Evolutionary conservation across 208 protist genomes (phyloP), one percentile per base, ranked within the genome.

Genomic region (Polymyxa betae): DNA sequence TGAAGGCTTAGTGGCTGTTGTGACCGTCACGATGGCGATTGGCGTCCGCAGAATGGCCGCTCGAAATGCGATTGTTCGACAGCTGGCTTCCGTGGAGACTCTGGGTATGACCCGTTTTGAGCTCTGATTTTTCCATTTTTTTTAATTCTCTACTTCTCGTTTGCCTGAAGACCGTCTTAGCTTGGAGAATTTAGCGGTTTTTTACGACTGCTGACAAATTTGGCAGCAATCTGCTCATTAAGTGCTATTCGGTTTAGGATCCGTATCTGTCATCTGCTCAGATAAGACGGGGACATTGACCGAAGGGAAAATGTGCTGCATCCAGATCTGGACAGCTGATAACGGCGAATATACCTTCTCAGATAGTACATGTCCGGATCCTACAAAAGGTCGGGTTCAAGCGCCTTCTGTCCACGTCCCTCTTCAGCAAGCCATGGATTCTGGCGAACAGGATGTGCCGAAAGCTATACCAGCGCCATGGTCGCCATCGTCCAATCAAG

Each of bases 231-330:
- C 5, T 60, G 49, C 24, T 24, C 49, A 29, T 60, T 29, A 5
- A 29, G 49, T 60, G 5, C 49, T 5, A 5, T 60, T 5, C 24
- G 49, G 12, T 60, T 60, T 60, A 60, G 72, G 72, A 20, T 95
- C 96, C 54, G 97, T 96, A 90, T 97, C 96, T 35, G 95, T 98
- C 32, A 98, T 99, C 91, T 98, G 97, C 93, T 96, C 95, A 0
- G 98, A 99, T 93, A 99, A 99, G 93, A 99, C 98, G 0, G 98
- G 98, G 41, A 99, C 98, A 0, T 94, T 99, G 45, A 99, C 98
- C 5, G 98, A 95, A 24, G 99, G 99, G 92, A 96, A 96, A 93
- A 99, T 99, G 97, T 95, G 72, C 40, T 82, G 72, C 72, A 20
- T 16, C 5, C n/a, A 5, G 5, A 82, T 82, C 35, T 82, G 72